phyloP scores from a whole-genome alignment of 2,329 filamentous ascomycete species.

The Fusarium pseudocircinatum region DNA sequence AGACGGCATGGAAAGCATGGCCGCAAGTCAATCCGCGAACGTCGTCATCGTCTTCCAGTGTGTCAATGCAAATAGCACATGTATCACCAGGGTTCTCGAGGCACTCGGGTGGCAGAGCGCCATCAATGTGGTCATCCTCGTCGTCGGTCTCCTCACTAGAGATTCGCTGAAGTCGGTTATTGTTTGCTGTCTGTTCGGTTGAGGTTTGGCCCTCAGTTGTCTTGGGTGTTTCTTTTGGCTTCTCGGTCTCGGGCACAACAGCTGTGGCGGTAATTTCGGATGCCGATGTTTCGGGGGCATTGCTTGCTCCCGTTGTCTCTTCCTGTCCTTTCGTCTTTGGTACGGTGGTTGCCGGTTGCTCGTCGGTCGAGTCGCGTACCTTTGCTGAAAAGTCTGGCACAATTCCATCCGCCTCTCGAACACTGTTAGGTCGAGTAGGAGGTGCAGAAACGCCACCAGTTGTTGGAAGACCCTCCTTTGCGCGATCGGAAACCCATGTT shows the following conservation, averaged over 20 bases:
- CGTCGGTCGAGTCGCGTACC: slow-evolving; percentile 57
- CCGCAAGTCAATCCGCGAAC: slow-evolving; percentile 93
- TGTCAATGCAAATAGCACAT: slow-evolving; percentile 96
- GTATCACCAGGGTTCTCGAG: slow-evolving; percentile 86
- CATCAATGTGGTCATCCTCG: slow-evolving; percentile 84
- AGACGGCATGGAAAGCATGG: slow-evolving; percentile 97
- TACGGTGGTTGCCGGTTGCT: slow-evolving; percentile 46
- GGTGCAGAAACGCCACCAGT: slow-evolving; percentile 83
- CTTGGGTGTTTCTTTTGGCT: slow-evolving; percentile 31
- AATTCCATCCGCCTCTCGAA: slow-evolving; percentile 72
- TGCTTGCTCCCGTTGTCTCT: slow-evolving; percentile 23
- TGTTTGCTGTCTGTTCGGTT: slow-evolving; percentile 35
- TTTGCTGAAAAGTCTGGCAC: slow-evolving; percentile 56
- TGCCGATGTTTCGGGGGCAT: slow-evolving; percentile 10
- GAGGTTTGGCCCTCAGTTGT: slow-evolving; percentile 41
- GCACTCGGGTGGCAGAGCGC: slow-evolving; percentile 82
- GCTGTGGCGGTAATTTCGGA: slow-evolving; percentile 33
- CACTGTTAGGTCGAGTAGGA: slow-evolving; percentile 76
- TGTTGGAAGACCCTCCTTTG: slow-evolving; percentile 83
- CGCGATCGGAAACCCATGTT: slow-evolving; percentile 85
- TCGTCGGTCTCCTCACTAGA: slow-evolving; percentile 67
- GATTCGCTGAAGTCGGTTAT: slow-evolving; percentile 50
- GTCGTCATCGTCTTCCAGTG: slow-evolving; percentile 93
- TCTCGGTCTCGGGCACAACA: slow-evolving; percentile 30
- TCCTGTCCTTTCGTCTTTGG: slow-evolving; percentile 27